A percentile compares a stretch with the other conserved stretches of the same genome.
Conservation (phyloP, 768 basidiomycete species). For the Tephrocybe sp. region DNA sequence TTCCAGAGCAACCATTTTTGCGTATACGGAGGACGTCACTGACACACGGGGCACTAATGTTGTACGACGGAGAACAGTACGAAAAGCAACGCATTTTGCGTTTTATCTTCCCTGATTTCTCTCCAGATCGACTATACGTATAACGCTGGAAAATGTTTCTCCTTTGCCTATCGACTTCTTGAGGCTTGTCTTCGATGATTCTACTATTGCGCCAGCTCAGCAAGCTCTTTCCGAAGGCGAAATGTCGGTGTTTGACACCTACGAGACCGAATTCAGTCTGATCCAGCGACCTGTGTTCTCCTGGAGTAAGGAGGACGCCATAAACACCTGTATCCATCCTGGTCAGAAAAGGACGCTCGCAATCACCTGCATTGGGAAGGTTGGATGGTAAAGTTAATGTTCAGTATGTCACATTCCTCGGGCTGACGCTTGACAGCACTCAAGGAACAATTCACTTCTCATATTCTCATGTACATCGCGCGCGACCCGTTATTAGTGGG, state of each 20-base stretch:
- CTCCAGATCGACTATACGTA: conserved; percentile 72
- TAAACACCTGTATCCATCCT: conserved; percentile 59
- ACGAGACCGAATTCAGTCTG: conserved; percentile 86
- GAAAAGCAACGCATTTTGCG: conserved; percentile 18
- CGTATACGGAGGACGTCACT: conserved; percentile 86
- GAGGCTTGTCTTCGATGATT: conserved; percentile 86
- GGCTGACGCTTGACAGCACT: conserved; percentile 47
- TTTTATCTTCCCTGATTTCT: conserved; percentile 4
- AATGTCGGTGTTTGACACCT: conserved; percentile 78
- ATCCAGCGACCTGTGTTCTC: conserved; percentile 76
- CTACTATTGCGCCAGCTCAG: conserved; percentile 75
- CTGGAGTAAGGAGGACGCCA: conserved; percentile 57
- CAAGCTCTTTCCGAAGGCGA: conserved; percentile 77
- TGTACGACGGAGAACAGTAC: conserved; percentile 92
- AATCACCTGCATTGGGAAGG: conserved; percentile 82
- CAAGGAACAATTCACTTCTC: conserved; percentile 79
- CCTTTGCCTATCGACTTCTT: conserved; percentile 80
- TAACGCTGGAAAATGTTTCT: conserved; percentile 91
- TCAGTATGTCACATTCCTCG: conserved; percentile 1
- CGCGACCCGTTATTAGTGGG: conserved; percentile 21
- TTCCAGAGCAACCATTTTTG: conserved; percentile 84
- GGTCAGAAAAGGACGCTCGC: conserved; percentile 68
- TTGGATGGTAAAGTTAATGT: conserved; percentile 73
- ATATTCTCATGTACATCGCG: conserved; percentile 68
- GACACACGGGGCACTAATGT: conserved; percentile 91